Conservation (phyloP, 495 filamentous ascomycete species). For the Durotheca rogersii region DNA sequence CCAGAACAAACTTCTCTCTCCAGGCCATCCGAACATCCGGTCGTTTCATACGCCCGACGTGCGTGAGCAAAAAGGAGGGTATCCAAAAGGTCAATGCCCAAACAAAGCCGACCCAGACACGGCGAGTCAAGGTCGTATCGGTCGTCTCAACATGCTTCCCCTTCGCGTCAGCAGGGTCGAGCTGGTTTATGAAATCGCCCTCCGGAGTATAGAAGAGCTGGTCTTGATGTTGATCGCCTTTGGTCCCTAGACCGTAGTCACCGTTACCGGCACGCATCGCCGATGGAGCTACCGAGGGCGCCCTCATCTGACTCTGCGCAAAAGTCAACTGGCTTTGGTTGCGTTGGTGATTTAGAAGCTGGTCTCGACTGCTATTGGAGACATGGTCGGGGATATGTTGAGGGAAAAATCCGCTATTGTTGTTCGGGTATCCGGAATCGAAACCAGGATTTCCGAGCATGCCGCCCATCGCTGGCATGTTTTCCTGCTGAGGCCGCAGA, state of each 20-base stretch:
- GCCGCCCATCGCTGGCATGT: conserved; percentile 47
- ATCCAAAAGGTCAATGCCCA: conserved; percentile 95
- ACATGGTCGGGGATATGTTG: conserved; percentile 58
- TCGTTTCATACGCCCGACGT: conserved; percentile 91
- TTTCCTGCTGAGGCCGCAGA: conserved; percentile 60
- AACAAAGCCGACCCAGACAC: conserved; percentile 75
- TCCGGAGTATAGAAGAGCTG: conserved; percentile 69
- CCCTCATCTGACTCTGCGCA: conserved; percentile 56
- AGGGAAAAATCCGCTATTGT: conserved; percentile 70
- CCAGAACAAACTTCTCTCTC: conserved; percentile 89
- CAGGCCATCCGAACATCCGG: conserved; percentile 96
- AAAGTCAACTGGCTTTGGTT: conserved; percentile 59
- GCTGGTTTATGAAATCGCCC: conserved; percentile 52
- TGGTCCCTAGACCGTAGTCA: conserved; percentile 83
- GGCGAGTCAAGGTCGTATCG: conserved; percentile 61
- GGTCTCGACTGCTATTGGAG: conserved; percentile 67
- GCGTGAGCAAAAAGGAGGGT: conserved; percentile 78
- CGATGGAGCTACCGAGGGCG: conserved; percentile 74
- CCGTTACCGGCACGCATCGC: conserved; percentile 60
- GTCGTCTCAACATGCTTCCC: conserved; percentile 74
- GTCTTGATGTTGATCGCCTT: conserved; percentile 77
- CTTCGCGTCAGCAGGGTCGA: conserved; percentile 75
- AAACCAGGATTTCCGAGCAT: conserved; percentile 51
- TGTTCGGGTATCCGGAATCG: conserved; percentile 65
- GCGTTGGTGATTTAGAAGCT: conserved; percentile 62